Evolutionary conservation across 768 basidiomycete genomes (phyloP), one percentile per base, ranked within the genome.

Genomic region (Hydnum rufescens): DNA sequence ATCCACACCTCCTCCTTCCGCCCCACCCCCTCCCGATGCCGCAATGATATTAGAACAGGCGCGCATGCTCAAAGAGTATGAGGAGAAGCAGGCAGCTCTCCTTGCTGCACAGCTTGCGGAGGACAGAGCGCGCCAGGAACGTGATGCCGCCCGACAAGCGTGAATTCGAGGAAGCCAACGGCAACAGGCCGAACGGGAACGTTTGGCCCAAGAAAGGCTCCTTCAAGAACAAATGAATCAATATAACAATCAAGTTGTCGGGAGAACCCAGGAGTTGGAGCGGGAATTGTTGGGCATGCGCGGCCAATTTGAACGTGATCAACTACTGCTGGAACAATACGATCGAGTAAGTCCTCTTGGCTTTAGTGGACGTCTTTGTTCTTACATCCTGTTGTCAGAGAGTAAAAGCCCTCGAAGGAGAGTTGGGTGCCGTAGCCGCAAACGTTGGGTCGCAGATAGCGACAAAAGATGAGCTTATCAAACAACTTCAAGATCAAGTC

Each of bases 271-370:
- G 51, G 90, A 97, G 55, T 73, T 92, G 42, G 89, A 99, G 65
- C 73, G 85, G 50, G 83, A 97, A 64, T 69, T 97, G 48, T 74
- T 97, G 47, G 86, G 75, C 5, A 84, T 97, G 83, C 72, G 90
- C 46, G 90, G 95, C 0, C 95, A 97, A 63, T 99, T 89, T 63
- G 95, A 99, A 66, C 77, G 95, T 8, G 93, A 99, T 60, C 95
- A 99, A 64, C 82, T 99, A 58, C 77, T 99, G 65, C 71, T 99
- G 51, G 93, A 97, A 65, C 90, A 97, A 60, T 99, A 99, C 61
- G 95, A 99, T 63, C 75, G 82, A 39, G 90, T 93, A 66, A 51
- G 48, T 42, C 48, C 19, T 19, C 23, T 32, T 49, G 18, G 5
- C 29, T 8, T 32, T 4, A 8, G 44, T 13, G 3, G 4, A 23